Evolutionary conservation across 208 protist genomes (phyloP), one percentile per base, ranked within the genome.

Genomic region (Herpetomonas tarakana): DNA sequence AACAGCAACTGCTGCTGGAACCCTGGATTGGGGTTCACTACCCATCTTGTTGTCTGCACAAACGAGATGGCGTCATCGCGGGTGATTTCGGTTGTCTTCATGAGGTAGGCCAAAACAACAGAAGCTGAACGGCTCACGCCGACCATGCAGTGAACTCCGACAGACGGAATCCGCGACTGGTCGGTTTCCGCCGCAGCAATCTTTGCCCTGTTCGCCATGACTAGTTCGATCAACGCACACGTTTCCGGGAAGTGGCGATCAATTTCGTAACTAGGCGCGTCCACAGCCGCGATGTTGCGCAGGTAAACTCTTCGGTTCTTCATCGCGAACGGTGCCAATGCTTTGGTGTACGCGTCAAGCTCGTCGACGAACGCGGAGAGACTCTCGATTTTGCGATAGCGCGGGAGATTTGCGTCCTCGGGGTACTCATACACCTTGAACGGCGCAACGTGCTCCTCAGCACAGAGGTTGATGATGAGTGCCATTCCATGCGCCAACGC

Each of bases 21-120:
- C 0, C 88, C 88, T 1, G 68, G 67, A 51, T 95, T 95, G 0
- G 88, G 88, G 63, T 80, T 77, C 11, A 88, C 74, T 0, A 92
- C 71, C 0, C 84, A 67, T 12, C 88, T 62, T 0, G 65, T 67
- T 47, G 61, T 76, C 52, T 70, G 82, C 16, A 95, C 60, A 44
- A 90, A 76, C 11, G 59, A 49, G 2, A 95, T 60, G 0, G 88
- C 74, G 1, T 83, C 81, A 59, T 87, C 73, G 7, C 62, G 68
- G 3, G 74, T 75, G 16, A 83, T 69, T 0, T 52, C 41, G 11
- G 61, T 73, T 19, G 72, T 76, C 54, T 89, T 90, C 78, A 97
- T 95, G 4, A 96, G 44, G 63, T 94, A 97, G 2, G 92, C 92
- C 12, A 69, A 60, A 2, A 94, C 86, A 41, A 94, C 62, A n/a